A percentile compares a stretch with the other conserved stretches of the same genome.
Evolutionary conservation across 768 basidiomycete genomes (phyloP).

Genomic region (Pleurotus tuoliensis): DNA sequence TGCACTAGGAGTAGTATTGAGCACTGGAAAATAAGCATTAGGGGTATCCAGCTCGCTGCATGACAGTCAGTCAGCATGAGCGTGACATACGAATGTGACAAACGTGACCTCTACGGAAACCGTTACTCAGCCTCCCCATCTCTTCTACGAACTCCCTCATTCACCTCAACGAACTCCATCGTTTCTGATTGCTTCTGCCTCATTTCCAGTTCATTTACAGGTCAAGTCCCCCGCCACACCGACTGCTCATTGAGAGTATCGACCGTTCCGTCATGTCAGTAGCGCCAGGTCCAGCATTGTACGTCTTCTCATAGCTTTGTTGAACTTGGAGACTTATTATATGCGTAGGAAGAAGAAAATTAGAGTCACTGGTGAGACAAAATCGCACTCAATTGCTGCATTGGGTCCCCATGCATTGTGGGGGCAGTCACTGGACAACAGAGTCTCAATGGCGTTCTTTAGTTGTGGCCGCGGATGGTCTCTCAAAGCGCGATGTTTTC

Average conservation of each 20-base stretch:
- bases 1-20: too few species aligned
- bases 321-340: not conserved
- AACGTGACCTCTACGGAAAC: not conserved
- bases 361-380: conserved; percentile 62
- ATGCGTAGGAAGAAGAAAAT: conserved; percentile 62
- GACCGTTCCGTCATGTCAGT: conserved; percentile 34
- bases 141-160: not conserved
- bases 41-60: not conserved
- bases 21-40: not conserved
- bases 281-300: conserved; percentile 40
- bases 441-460: conserved; percentile 10
- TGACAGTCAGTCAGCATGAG: not conserved
- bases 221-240: not conserved
- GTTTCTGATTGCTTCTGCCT: too few species aligned
- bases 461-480: conserved; percentile 95
- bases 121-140: conserved; percentile 2
- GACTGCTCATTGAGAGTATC: not conserved
- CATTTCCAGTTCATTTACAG: not conserved
- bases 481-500: conserved; percentile 94
- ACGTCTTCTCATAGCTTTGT: conserved; percentile 18
- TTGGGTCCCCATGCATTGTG: not conserved
- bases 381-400: not conserved
- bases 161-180: not conserved
- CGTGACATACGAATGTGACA: not conserved
- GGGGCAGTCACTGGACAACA: not conserved